Evolutionary conservation across 2,329 filamentous ascomycete genomes (phyloP).

Genomic region (Apiospora malaysiana): DNA sequence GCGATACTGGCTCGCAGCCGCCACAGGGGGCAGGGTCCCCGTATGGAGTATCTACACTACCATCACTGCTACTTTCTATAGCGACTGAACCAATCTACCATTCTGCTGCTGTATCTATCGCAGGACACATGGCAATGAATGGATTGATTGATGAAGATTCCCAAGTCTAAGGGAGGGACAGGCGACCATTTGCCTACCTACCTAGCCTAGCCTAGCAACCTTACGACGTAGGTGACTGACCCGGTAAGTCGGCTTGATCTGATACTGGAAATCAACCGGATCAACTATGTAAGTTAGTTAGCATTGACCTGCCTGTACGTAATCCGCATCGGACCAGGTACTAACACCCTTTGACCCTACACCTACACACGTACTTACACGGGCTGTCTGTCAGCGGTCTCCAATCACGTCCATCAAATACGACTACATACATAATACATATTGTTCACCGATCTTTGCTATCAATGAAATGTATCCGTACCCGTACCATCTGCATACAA

Average conservation of each 20-base stretch:
- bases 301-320: conserved; percentile 12
- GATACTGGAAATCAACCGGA: not conserved
- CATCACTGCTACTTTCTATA: no score
- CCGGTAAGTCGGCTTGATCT: not conserved
- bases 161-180: no score
- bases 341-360: no score
- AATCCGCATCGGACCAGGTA: conserved; percentile 8
- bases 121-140: no score
- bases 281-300: no score
- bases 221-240: no score
- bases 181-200: no score
- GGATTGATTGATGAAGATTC: no score
- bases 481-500: not conserved
- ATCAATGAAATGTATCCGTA: not conserved
- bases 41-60: no score
- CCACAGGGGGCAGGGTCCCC: no score
- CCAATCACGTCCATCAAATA: not conserved
- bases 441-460: conserved; percentile 1
- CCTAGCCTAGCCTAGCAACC: no score
- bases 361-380: not conserved
- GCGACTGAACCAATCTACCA: not conserved
- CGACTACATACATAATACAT: no score
- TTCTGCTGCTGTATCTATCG: not conserved
- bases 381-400: not conserved
- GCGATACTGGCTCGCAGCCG: not conserved